Percentiles rank a stretch among this genome's conserved stretches.
These are phyloP conservation scores for Pythium sp. DNA, from an alignment of 352 stramenopile species.

Conservation along the genomic window DNA sequence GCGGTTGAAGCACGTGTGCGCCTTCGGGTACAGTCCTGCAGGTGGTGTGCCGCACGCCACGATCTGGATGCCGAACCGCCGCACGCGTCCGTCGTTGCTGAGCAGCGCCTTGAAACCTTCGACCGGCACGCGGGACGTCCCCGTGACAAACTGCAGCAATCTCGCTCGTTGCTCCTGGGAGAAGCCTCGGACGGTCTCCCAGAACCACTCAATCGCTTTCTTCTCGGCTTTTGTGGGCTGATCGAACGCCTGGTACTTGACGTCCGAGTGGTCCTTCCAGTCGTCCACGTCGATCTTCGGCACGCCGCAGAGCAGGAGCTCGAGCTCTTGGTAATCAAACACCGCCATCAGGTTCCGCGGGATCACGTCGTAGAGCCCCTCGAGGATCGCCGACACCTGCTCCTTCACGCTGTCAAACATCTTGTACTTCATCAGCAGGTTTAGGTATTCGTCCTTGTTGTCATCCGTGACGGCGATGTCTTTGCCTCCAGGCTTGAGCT, in stretches of 20 bases:
- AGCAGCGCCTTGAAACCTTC: slow-evolving; percentile 93
- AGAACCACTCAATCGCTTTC: slow-evolving; percentile 89
- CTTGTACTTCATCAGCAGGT: slow-evolving; percentile 92
- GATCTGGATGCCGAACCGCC: slow-evolving; percentile 97
- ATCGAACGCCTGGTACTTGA: slow-evolving; percentile 77
- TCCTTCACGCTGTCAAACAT: slow-evolving; percentile 90
- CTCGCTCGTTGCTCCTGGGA: slow-evolving; percentile 83
- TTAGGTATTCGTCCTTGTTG: slow-evolving; percentile 96
- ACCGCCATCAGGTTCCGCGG: slow-evolving; percentile 83
- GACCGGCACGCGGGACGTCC: slow-evolving; percentile 89
- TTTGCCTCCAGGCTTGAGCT: slow-evolving; percentile 91
- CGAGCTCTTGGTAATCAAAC: slow-evolving; percentile 95
- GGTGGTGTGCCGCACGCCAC: slow-evolving; percentile 75
- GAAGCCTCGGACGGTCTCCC: slow-evolving; percentile 73
- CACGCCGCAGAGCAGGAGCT: slow-evolving; percentile 92
- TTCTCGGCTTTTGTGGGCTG: slow-evolving; percentile 49
- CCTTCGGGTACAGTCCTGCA: slow-evolving; percentile 74
- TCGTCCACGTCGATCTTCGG: slow-evolving; percentile 89
- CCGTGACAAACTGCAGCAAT: slow-evolving; percentile 91
- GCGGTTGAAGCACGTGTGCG: slow-evolving; percentile 88
- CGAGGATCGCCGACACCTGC: slow-evolving; percentile 89
- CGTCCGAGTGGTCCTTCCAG: slow-evolving; percentile 83
- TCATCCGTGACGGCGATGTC: slow-evolving; percentile 90
- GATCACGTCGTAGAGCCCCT: slow-evolving; percentile 92
- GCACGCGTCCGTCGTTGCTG: slow-evolving; percentile 77